Conservation (phyloP, 1,284 basidiomycete species). For the Trametes hirsuta region DNA sequence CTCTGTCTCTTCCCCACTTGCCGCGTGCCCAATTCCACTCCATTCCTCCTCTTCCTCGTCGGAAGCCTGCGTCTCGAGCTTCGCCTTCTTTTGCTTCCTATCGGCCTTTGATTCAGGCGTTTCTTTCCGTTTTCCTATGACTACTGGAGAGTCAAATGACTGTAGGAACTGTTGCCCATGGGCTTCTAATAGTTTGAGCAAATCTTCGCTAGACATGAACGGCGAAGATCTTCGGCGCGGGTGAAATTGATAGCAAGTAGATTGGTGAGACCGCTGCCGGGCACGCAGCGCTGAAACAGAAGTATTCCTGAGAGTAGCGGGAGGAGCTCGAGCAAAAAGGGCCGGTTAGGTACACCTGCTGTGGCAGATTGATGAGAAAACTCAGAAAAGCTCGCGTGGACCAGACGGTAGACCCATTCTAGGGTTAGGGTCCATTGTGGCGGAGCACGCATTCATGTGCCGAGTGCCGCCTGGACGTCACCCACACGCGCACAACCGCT, state of each 20-base stretch:
- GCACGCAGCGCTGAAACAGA: too few species aligned
- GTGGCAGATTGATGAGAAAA: too few species aligned
- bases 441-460: background rate
- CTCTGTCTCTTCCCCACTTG: slow-evolving; percentile 14
- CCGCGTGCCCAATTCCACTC: slow-evolving; percentile 32
- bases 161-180: slow-evolving; percentile 67
- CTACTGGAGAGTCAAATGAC: slow-evolving; percentile 48
- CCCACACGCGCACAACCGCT: background rate
- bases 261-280: background rate
- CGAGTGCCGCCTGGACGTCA: background rate
- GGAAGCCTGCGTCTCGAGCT: slow-evolving; percentile 13
- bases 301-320: too few species aligned
- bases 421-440: slow-evolving; percentile 8
- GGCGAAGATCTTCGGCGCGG: background rate
- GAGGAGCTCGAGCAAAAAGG: too few species aligned
- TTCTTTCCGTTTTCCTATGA: slow-evolving; percentile 29
- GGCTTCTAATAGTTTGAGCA: slow-evolving; percentile 61
- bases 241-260: background rate
- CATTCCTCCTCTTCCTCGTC: slow-evolving; percentile 42
- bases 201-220: slow-evolving; percentile 34
- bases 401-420: background rate
- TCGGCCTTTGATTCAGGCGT: slow-evolving; percentile 34
- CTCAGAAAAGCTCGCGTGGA: too few species aligned
- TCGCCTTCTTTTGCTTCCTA: slow-evolving; percentile 20
- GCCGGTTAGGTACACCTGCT: too few species aligned